Evolutionary conservation across 2,329 filamentous ascomycete species (phyloP), one percentile per base, ranked within the genome.

Genomic region (Emmonsiellopsis sp.): DNA sequence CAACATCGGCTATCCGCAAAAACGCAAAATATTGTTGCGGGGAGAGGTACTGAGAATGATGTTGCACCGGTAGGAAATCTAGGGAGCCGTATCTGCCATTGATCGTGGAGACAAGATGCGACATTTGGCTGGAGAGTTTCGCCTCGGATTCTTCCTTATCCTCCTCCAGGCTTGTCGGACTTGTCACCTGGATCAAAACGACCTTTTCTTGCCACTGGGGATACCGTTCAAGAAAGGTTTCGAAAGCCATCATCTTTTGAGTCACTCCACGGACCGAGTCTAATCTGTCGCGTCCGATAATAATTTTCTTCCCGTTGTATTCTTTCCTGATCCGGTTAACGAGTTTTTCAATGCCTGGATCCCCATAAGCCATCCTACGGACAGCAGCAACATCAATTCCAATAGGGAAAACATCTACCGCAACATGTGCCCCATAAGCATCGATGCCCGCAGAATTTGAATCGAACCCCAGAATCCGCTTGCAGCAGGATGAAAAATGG

Each of bases 171-270:
- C 80, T 87, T 10, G 86, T 91, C 7, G 90, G 89, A 57, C 88
- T 95, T 0, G 92, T 96, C 56, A 97, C 89, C 72, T 97, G 92
- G 58, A 97, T 93, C 53, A 97, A 76, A 6, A 97, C 90, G 1
- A 95, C 91, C 73, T 89, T 87, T 57, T 91, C 89, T 51, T 84
- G 83, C 91, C 90, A 96, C 68, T 95, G 85, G 2, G 92, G 91
- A 65, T 93, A 94, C 57, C 86, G 80, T 63, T 94, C 88, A 40
- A 97, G 78, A 74, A 97, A 96, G 55, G 86, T 81, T 70, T 96
- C 89, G 67, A 95, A 97, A 0, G 91, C 92, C 74, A 94, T 87
- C 34, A 97, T 77, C 71, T 97, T 97, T 71, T 96, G 92, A n/a
- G 88, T 85, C 11, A 97, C 91, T 65, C 93, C 92, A 57, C 91